Evolutionary conservation across 306 rosid species (phyloP), one percentile per base, ranked within the genome.

Genomic region (Delonix regia): DNA sequence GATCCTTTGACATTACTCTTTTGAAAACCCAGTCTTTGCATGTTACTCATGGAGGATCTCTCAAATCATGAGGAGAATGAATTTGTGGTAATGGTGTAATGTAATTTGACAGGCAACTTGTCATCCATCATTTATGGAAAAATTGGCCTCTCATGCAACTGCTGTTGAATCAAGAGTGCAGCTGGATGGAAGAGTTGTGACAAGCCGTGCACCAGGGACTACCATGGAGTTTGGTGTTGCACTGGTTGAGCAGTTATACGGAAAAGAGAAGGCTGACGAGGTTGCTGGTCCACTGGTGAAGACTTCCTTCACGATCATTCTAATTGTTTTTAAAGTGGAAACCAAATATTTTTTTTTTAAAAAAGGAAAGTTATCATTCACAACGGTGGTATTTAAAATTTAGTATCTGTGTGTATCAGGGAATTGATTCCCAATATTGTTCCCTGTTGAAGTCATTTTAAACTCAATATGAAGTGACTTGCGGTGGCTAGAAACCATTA

Each of bases 191-290:
- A 90, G 65, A 77, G 92, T 86, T 68, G 92, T 92, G 74, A 92
- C 99, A 41, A 95, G 97, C 70, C 89, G 96, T 73, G 99, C 91
- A 9, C 96, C 96, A 24, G 99, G 98, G 69, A 95, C 99, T 52
- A 89, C 97, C 86, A 86, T 92, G 91, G 99, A 95, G 82, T 95
- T 82, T 48, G 84, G 87, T 3, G 81, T 92, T 86, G 89, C 90
- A 0, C 77, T 95, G 69, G 89, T 89, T 74, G 99, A 92, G 85
- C 97, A 89, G 77, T 77, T 95, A 87, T 89, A 75, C 61, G 98
- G 98, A 75, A 92, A 92, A 82, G 97, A 88, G 69, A 92, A 90
- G 84, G 97, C 92, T 15, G 88, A 86, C 28, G 97, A 91, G 89
- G 94, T 95, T 85, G 86, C 92, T 41, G 91, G 91, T 24, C 98